phyloP scores from a whole-genome alignment of 2,329 filamentous ascomycete genomes.

The Trichoderma brevicompactum region DNA sequence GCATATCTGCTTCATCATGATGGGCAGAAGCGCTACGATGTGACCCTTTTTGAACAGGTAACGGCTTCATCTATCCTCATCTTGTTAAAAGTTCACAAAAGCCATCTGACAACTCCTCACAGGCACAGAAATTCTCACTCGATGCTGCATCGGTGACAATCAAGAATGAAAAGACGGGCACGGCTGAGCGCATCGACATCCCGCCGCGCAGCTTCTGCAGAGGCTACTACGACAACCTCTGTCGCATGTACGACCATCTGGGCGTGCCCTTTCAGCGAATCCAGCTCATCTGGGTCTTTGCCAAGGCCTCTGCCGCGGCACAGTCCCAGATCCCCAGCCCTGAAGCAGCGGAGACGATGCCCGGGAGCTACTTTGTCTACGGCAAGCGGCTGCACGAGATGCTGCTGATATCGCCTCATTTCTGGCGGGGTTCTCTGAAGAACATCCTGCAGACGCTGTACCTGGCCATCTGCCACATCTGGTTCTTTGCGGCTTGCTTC shows the following conservation, averaged over 20 bases:
- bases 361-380: constrained; percentile 55
- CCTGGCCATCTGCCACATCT: constrained; percentile 54
- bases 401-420: constrained; percentile 46
- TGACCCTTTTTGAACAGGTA: constrained; percentile 48
- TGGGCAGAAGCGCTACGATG: constrained; percentile 36
- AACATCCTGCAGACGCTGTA: constrained; percentile 51
- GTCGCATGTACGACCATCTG: constrained; percentile 60
- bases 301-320: constrained; percentile 36
- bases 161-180: constrained; percentile 38
- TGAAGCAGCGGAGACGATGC: constrained; percentile 30
- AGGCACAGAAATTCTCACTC: constrained; percentile 44
- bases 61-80: not conserved
- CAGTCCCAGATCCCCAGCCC: not conserved
- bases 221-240: constrained; percentile 59
- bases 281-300: constrained; percentile 59
- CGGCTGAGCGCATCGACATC: constrained; percentile 45
- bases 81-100: not conserved
- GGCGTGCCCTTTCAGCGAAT: constrained; percentile 54
- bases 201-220: constrained; percentile 46
- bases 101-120: not conserved
- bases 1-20: constrained; percentile 44
- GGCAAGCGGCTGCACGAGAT: constrained; percentile 58
- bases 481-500: constrained; percentile 59
- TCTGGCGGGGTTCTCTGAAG: constrained; percentile 39
- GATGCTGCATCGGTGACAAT: constrained; percentile 47